phyloP scores from a whole-genome alignment of 352 stramenopile species.

The Globisporangium parvum region DNA sequence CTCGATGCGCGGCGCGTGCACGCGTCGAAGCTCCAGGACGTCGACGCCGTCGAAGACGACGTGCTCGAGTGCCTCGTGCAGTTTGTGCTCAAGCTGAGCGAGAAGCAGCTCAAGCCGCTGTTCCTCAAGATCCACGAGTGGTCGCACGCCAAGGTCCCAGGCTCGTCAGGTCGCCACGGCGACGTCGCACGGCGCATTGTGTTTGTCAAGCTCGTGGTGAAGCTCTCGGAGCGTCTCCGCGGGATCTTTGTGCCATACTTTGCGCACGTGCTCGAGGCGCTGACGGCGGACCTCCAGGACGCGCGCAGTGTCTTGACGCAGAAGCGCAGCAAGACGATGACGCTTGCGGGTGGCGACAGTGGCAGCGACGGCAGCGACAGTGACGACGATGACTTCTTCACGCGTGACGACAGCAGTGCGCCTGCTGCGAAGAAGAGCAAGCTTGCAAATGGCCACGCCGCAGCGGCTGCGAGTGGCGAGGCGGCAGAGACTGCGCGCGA shows the following conservation, averaged over 20 bases:
- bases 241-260: slow-evolving; percentile 89
- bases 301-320: slow-evolving; percentile 42
- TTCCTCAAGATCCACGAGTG: slow-evolving; percentile 85
- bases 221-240: slow-evolving; percentile 73
- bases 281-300: slow-evolving; percentile 40
- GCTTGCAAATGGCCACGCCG: slow-evolving; percentile 18
- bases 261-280: slow-evolving; percentile 61
- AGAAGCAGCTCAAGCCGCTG: slow-evolving; percentile 87
- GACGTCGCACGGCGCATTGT: slow-evolving; percentile 55
- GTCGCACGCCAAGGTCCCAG: slow-evolving; percentile 36
- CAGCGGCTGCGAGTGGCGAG: slow-evolving; percentile 4
- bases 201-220: slow-evolving; percentile 78
- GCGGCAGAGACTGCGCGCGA: slow-evolving; percentile 23
- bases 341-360: slow-evolving; percentile 18
- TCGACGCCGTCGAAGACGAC: slow-evolving; percentile 72
- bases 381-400: slow-evolving; percentile 60
- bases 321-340: slow-evolving; percentile 22
- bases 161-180: slow-evolving; percentile 14
- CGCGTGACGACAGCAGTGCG: slow-evolving; percentile 21
- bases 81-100: slow-evolving; percentile 83
- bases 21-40: slow-evolving; percentile 34
- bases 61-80: slow-evolving; percentile 69
- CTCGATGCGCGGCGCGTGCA: slow-evolving; percentile 75
- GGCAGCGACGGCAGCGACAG: slow-evolving; percentile 35
- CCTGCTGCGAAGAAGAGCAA: slow-evolving; percentile 56